Evolutionary conservation across 768 basidiomycete species (phyloP), one percentile per base, ranked within the genome.

Genomic region (Tulasnella sp.): DNA sequence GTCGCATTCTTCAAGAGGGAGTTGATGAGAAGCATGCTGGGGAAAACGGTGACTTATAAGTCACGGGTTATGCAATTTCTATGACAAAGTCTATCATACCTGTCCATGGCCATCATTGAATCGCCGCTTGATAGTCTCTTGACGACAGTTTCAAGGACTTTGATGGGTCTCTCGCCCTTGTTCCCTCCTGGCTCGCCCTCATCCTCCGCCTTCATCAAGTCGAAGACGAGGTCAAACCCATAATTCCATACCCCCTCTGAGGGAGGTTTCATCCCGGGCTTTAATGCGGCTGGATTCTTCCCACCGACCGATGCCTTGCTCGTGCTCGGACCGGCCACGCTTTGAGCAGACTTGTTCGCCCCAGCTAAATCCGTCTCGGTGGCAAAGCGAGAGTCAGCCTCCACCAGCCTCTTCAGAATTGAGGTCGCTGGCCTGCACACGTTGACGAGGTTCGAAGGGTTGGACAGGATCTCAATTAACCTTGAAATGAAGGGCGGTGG

Each of bases 381-480:
- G 24, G 91, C 90, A 81, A 87, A 92, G 83, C 89, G 86, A 24
- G 95, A 93, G 83, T 95, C 94, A 12, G 95, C 95, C 85, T 96
- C 95, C 20, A 96, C 95, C 31, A 97, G 90, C 82, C 93, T 93
- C 86, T 95, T 95, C 82, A 97, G 89, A 79, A 97, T 96, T 46
- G 94, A 92, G 64, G 94, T 96, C 1, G 96, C 96, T 46, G 96
- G 96, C 7, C 96, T 92, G 83, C 94, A 95, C 80, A 97, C 94
- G 81, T 98, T 98, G 88, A 97, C 92, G 24, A 92, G 89, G 16
- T 93, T 93, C 54, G 90, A 88, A 0, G 93, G 88, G 0, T 94
- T 93, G 95, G 88, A 82, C 94, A 93, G 73, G 54, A 75, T 58
- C n/a, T 64, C 28, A 44, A 83, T 28, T 28, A 83, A 72, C 46